phyloP scores from a whole-genome alignment of 1,284 basidiomycete species.

The Fistulinella staudtii region DNA sequence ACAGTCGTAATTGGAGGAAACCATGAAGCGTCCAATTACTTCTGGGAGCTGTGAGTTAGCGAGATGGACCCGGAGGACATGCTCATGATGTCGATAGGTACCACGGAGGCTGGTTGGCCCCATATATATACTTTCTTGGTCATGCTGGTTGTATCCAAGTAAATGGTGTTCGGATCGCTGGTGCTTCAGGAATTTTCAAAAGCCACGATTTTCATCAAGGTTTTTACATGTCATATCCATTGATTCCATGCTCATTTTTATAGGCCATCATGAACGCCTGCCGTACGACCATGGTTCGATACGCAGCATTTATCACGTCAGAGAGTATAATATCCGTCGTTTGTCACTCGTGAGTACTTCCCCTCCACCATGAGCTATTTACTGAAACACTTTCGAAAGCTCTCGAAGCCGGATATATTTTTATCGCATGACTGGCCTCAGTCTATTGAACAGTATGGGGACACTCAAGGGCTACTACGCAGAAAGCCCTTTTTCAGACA shows the following conservation, averaged over 20 bases:
- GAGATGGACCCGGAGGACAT: neutral
- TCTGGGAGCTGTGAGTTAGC: conserved; percentile 88
- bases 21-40: conserved; percentile 95
- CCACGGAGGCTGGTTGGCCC: conserved; percentile 94
- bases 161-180: conserved; percentile 83
- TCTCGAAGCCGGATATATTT: conserved; percentile 69
- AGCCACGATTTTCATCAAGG: conserved; percentile 73
- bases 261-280: conserved; percentile 69
- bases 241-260: conserved; percentile 6
- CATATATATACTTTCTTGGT: conserved; percentile 96
- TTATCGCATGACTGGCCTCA: conserved; percentile 98
- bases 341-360: conserved; percentile 66
- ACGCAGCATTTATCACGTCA: conserved; percentile 88
- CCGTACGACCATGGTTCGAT: conserved; percentile 70
- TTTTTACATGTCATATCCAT: conserved; percentile 30
- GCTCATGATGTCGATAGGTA: conserved; percentile 48
- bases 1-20: conserved; percentile 98
- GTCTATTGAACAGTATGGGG: conserved; percentile 79
- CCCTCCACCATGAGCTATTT: neutral
- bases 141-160: conserved; percentile 87
- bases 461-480: conserved; percentile 62
- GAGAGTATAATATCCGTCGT: conserved; percentile 80
- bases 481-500: conserved; percentile 80
- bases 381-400: conserved; percentile 36
- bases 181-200: conserved; percentile 94